Base-by-base conservation (phyloP, 345 rosid genomes). In the Gossypium thurberi region DNA sequence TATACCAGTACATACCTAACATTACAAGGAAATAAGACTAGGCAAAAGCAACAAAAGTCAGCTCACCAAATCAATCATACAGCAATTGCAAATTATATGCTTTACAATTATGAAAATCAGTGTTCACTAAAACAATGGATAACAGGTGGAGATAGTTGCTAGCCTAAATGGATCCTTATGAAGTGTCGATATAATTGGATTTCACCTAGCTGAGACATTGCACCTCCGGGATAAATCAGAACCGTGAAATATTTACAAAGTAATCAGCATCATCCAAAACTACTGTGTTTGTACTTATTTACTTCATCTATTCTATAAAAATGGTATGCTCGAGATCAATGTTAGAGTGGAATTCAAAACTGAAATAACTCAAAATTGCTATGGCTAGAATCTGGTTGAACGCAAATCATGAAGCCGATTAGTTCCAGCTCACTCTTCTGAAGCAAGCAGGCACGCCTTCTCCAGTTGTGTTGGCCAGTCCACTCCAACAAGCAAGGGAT, bases 381-480 rank as follows among this genome's bases (percentile, higher is more conserved):
- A 26, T 43, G 21, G 53, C 13, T 57, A 52, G 55, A 57, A 55
- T 63, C 40, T 1, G 10, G n/a, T 71, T 51, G 33, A 44, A 57
- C 64, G 18, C 40, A 42, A 53, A 71, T 12, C 52, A 42, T 71
- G 8, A 2, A 26, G 53, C 57, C 56, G 26, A 46, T 57, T 61
- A 69, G 42, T 52, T 75, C 14, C 59, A 47, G 23, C 69, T 78
- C 78, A 53, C 50, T 71, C 81, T 72, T 79, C 83, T 43, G 82
- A 73, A 25, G 79, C 70, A 71, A 55, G 76, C 76, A 80, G 72
- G 64, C 67, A 81, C 62, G 79, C 66, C 78, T 82, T 89, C 84
- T 89, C 92, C 17, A 84, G 82, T 64, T 84, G 83, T 53, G 76
- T 43, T 23, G 89, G 52, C 93, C 94, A 82, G 74, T 86, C 86